Base-by-base conservation (phyloP, 768 basidiomycete species). In the Serendipita sp. region DNA sequence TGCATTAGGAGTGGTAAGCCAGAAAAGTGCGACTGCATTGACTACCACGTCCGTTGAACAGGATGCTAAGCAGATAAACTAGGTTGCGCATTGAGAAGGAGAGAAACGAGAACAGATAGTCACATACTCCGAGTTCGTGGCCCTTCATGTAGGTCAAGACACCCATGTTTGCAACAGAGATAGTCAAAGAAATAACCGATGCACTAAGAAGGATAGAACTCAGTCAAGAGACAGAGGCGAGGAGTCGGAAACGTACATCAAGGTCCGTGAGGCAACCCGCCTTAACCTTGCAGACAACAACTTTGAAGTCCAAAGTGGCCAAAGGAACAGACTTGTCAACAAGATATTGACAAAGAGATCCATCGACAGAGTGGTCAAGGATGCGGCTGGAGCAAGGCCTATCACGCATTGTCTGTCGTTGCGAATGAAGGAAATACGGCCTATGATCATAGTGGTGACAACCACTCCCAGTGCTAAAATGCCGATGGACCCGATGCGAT, bases 101-200 rank as follows among this genome's bases (percentile, higher is more conserved):
- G n/a, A 51, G n/a, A 18, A n/a, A n/a, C n/a, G 30, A 51, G n/a
- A 8, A n/a, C n/a, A n/a, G 48, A n/a, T 18, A 7, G n/a, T 18
- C 45, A 51, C 48, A n/a, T 51, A 51, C 48, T 37, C 74, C 78
- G 4, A 79, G 70, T 68, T 82, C 75, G 18, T 73, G 69, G 3
- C 81, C 81, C 48, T 81, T 72, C 70, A 79, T 63, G 30, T 74
- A 58, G 10, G 78, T 78, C 34, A 83, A 73, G 24, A 81, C 70
- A 8, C 73, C 68, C 44, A 81, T 77, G 69, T 83, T 78, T 56
- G 69, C n/a, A 44, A 77, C 75, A 11, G 80, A 81, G 7, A 81
- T 81, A 7, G 76, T 74, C 10, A 83, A 74, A 0, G 80, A 77
- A 24, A 79, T 73, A 24, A 72, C 66, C 0, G 81, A 75, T 0